A percentile compares a stretch with the other conserved stretches of the same genome.
These are phyloP conservation scores for Hypoxylon rubiginosum DNA, from an alignment of 2,329 filamentous ascomycete genomes.

Conservation along the genomic window DNA sequence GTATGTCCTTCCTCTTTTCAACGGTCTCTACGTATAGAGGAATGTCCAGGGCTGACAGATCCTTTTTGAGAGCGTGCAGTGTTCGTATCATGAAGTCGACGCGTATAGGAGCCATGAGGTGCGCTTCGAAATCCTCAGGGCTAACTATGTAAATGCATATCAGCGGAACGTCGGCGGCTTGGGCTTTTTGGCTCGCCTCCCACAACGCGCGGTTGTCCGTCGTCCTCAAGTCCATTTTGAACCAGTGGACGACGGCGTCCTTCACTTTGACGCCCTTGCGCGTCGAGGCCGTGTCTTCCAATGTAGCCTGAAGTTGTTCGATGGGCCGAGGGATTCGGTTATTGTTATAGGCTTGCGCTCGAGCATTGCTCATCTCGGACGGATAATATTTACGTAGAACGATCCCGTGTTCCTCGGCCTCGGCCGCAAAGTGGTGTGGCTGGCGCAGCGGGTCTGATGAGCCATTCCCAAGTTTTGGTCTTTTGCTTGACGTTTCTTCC, in stretches of 20 bases:
- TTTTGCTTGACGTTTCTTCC: slow-evolving; percentile 48
- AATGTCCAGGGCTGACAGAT: slow-evolving; percentile 79
- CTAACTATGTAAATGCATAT: slow-evolving; percentile 84
- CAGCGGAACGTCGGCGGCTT: slow-evolving; percentile 76
- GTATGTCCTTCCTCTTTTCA: slow-evolving; percentile 73
- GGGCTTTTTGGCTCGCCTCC: slow-evolving; percentile 75
- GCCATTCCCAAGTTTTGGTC: slow-evolving; percentile 41
- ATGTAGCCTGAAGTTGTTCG: slow-evolving; percentile 71
- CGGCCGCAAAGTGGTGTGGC: slow-evolving; percentile 62
- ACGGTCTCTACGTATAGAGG: slow-evolving; percentile 83
- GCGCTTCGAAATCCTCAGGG: slow-evolving; percentile 87
- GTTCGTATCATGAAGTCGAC: slow-evolving; percentile 87
- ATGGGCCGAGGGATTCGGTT: slow-evolving; percentile 80
- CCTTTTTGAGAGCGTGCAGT: slow-evolving; percentile 72
- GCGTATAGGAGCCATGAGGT: slow-evolving; percentile 77
- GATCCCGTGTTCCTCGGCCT: slow-evolving; percentile 69
- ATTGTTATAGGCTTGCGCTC: slow-evolving; percentile 80
- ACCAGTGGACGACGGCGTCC: slow-evolving; percentile 86
- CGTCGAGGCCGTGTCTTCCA: slow-evolving; percentile 69
- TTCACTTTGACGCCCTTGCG: slow-evolving; percentile 67
- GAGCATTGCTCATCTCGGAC: slow-evolving; percentile 84
- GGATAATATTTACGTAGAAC: slow-evolving; percentile 84
- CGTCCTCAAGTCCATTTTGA: slow-evolving; percentile 83
- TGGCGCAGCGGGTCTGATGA: slow-evolving; percentile 55
- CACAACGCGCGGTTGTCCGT: slow-evolving; percentile 80